A percentile compares a stretch with the other conserved stretches of the same genome.
These are phyloP conservation scores for Thraustochytrium sp. DNA, from an alignment of 352 stramenopile genomes.

Conservation along the genomic window DNA sequence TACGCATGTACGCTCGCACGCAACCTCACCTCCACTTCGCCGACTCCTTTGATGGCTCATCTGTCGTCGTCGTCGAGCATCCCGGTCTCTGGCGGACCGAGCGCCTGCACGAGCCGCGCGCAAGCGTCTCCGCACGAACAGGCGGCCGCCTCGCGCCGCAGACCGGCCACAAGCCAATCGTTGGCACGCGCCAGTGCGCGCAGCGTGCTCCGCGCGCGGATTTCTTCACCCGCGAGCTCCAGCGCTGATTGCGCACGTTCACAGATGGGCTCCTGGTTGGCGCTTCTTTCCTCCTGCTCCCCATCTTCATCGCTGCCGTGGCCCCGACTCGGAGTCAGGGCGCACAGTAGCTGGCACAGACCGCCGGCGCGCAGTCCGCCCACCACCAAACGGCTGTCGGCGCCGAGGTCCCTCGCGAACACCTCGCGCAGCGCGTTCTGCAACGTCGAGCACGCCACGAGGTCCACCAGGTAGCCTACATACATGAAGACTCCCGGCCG, in stretches of 20 bases:
- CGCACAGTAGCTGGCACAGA: neutral
- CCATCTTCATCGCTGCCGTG: neutral
- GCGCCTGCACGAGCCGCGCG: neutral
- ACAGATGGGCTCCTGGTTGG: neutral
- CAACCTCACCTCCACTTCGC: no score
- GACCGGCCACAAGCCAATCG: neutral
- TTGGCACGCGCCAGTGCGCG: neutral
- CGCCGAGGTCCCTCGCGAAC: neutral
- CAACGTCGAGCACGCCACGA: neutral
- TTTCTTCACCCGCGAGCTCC: no score
- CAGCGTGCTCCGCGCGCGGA: neutral
- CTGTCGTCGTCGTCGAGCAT: no score
- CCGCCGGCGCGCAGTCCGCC: neutral
- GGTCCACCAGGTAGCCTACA: neutral
- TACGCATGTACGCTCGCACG: no score
- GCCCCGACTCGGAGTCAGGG: neutral
- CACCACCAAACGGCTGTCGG: neutral
- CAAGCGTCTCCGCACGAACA: neutral
- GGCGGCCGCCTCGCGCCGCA: neutral
- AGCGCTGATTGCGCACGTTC: neutral
- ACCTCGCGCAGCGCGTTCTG: neutral
- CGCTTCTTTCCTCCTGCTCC: neutral
- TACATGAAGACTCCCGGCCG: neutral
- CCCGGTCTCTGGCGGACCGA: no score
- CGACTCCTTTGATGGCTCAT: no score